These are phyloP conservation scores for Dactylellina cionopaga DNA, from an alignment of 2,329 filamentous ascomycete genomes.

Conservation along the genomic window DNA sequence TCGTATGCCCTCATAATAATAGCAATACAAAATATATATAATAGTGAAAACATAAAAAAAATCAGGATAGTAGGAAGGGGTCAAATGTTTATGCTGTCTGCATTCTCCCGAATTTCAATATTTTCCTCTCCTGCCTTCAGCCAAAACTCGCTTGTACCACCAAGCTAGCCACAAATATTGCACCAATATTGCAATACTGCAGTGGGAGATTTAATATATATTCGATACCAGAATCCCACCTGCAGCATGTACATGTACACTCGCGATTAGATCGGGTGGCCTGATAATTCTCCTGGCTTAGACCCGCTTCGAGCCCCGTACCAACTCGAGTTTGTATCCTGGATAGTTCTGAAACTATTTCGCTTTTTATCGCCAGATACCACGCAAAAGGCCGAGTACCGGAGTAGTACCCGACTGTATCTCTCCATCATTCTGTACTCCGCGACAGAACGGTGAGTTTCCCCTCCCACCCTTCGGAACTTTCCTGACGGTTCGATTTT, in stretches of 20 bases:
- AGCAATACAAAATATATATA: too few relatives aligned
- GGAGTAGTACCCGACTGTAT: slow-evolving; percentile 17
- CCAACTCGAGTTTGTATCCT: not conserved
- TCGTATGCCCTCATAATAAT: slow-evolving; percentile 4
- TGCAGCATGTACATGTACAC: not conserved
- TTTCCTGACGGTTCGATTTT: too few relatives aligned
- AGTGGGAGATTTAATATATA: too few relatives aligned
- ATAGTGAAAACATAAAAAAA: too few relatives aligned
- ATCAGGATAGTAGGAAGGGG: too few relatives aligned
- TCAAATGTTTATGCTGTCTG: too few relatives aligned
- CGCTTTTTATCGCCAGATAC: slow-evolving; percentile 10
- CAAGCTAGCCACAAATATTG: too few relatives aligned
- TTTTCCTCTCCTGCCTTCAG: too few relatives aligned
- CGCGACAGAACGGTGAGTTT: slow-evolving; percentile 28
- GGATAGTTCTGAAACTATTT: slow-evolving; percentile 32
- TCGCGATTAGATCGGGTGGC: slow-evolving; percentile 9
- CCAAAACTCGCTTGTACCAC: too few relatives aligned
- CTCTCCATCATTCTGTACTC: slow-evolving; percentile 9
- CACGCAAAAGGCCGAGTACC: not conserved
- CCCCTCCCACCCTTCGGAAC: not conserved
- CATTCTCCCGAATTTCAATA: too few relatives aligned
- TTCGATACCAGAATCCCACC: too few relatives aligned
- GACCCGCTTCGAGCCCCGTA: slow-evolving; percentile 17
- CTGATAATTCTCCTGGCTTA: slow-evolving; percentile 30
- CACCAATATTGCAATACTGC: too few relatives aligned